These are phyloP conservation scores for Stephania japonica DNA, from an alignment of 164 flowering plant species.

Conservation along the genomic window DNA sequence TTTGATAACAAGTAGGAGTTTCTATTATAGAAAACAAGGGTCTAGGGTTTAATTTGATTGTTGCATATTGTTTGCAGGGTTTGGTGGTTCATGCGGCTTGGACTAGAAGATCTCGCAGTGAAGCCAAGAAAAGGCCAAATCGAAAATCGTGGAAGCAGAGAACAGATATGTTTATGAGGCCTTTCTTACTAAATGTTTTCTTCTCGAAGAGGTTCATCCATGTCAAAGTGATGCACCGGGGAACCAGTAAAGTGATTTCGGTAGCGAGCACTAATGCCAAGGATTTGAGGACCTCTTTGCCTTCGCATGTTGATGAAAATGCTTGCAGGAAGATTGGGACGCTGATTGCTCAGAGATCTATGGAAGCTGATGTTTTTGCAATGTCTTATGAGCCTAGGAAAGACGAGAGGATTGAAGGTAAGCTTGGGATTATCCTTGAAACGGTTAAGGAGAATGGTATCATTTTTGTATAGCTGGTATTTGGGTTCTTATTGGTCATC, in stretches of 20 bases:
- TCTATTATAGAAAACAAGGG: no score
- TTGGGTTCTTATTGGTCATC: not conserved
- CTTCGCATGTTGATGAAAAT: conserved; percentile 63
- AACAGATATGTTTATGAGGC: conserved; percentile 95
- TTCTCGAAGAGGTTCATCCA: conserved; percentile 81
- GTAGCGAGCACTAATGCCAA: conserved; percentile 87
- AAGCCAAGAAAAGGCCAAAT: conserved; percentile 64
- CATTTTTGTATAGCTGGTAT: conserved; percentile 49
- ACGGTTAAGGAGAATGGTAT: conserved; percentile 86
- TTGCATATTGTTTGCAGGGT: conserved; percentile 25
- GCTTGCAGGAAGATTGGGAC: conserved; percentile 76
- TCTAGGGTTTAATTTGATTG: not conserved
- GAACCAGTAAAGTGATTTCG: conserved; percentile 90
- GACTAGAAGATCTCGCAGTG: conserved; percentile 82
- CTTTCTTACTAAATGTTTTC: conserved; percentile 80
- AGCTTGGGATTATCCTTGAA: conserved; percentile 73
- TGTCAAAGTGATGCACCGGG: conserved; percentile 92
- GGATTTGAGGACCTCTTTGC: conserved; percentile 72
- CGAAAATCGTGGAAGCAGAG: conserved; percentile 88
- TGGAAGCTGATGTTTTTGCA: conserved; percentile 89
- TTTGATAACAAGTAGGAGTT: no score
- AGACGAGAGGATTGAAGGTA: conserved; percentile 73
- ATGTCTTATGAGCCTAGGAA: conserved; percentile 76
- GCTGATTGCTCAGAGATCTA: conserved; percentile 84
- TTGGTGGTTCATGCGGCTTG: conserved; percentile 68